phyloP scores from a whole-genome alignment of 1,139 yeast genomes.

The Yamadazyma atlantica region DNA sequence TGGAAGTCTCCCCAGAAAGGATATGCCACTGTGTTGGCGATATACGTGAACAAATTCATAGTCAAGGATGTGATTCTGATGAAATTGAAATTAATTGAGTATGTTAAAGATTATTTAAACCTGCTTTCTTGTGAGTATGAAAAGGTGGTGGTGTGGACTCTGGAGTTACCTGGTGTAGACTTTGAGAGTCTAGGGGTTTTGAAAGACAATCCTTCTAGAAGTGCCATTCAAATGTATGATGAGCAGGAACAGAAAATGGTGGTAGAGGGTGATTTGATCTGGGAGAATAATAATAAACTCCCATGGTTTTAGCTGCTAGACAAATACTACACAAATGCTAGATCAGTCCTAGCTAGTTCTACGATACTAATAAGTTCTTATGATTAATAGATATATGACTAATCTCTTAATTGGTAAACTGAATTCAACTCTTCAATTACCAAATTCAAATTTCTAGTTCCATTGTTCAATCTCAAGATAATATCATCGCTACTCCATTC shows the following conservation, averaged over 20 bases:
- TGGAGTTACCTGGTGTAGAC: slow-evolving; percentile 21
- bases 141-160: slow-evolving; percentile 37
- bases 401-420: slow-evolving; percentile 2
- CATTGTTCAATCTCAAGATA: slow-evolving; percentile 27
- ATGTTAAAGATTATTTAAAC: slow-evolving; percentile 15
- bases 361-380: neutral
- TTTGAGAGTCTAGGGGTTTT: slow-evolving; percentile 16
- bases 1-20: slow-evolving; percentile 24
- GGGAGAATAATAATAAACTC: slow-evolving; percentile 48
- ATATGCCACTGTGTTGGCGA: slow-evolving; percentile 30
- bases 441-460: neutral
- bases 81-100: slow-evolving; percentile 24
- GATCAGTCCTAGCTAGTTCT: neutral
- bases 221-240: slow-evolving; percentile 34
- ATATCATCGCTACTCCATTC: slow-evolving; percentile 45
- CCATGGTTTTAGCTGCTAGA: slow-evolving; percentile 41
- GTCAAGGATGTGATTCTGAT: slow-evolving; percentile 7
- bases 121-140: slow-evolving; percentile 9
- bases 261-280: slow-evolving; percentile 27
- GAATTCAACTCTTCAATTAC: slow-evolving; percentile 1
- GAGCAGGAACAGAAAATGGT: slow-evolving; percentile 24
- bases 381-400: too few species aligned
- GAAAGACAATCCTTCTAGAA: slow-evolving; percentile 34
- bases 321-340: too few species aligned
- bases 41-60: slow-evolving; percentile 19